phyloP scores from a whole-genome alignment of 768 basidiomycete genomes.

The Clitopilus hobsonii region DNA sequence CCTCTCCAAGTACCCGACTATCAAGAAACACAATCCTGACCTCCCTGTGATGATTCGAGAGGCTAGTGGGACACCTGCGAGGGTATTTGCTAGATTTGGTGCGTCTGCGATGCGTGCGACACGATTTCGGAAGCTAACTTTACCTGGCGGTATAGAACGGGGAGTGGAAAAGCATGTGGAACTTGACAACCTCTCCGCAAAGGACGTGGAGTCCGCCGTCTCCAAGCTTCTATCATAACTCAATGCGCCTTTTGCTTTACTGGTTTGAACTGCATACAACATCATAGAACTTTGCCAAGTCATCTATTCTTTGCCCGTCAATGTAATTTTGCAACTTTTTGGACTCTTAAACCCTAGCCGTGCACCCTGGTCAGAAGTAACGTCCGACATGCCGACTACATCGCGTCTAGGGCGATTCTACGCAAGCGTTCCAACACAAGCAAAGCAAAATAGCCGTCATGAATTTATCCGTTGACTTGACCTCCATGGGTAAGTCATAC shows the following conservation, averaged over 20 bases:
- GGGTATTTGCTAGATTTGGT: slow-evolving; percentile 86
- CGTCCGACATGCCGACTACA: no score
- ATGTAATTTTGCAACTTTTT: not conserved
- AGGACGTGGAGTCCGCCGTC: slow-evolving; percentile 70
- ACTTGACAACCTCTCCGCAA: slow-evolving; percentile 67
- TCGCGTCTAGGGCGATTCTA: no score
- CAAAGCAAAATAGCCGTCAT: no score
- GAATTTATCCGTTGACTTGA: no score
- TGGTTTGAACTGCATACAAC: no score
- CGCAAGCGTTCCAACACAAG: no score
- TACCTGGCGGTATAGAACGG: slow-evolving; percentile 43
- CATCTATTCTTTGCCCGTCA: not conserved
- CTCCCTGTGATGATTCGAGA: slow-evolving; percentile 81
- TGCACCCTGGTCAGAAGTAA: no score
- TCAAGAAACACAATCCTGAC: slow-evolving; percentile 84
- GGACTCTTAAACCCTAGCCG: no score
- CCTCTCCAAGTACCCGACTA: slow-evolving; percentile 61
- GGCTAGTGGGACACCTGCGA: slow-evolving; percentile 73
- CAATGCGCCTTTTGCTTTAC: not conserved
- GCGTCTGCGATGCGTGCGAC: slow-evolving; percentile 24
- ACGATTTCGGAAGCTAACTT: slow-evolving; percentile 6
- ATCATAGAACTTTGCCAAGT: not conserved
- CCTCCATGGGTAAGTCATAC: no score
- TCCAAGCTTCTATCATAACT: not conserved
- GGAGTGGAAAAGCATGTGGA: slow-evolving; percentile 80